phyloP scores from a whole-genome alignment of 2,329 filamentous ascomycete genomes.

The Madurella fahalii region DNA sequence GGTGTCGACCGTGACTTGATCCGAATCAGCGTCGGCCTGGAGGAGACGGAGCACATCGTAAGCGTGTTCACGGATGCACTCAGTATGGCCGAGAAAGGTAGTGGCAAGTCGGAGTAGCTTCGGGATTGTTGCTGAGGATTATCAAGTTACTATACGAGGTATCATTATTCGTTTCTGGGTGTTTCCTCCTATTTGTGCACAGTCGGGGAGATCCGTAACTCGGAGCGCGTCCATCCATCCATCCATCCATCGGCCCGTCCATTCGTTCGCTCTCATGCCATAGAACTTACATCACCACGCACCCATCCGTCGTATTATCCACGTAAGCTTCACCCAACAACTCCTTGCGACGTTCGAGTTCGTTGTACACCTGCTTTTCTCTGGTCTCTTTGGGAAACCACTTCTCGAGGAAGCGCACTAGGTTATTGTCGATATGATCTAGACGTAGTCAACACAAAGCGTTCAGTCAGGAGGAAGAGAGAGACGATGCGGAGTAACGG shows the following conservation, averaged over 20 bases:
- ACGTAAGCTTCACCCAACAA: conserved; percentile 65
- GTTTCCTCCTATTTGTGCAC: too few relatives aligned
- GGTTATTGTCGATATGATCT: conserved; percentile 66
- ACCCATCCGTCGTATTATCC: conserved; percentile 43
- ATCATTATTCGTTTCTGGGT: too few relatives aligned
- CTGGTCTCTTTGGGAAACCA: conserved; percentile 72
- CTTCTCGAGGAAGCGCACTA: conserved; percentile 65
- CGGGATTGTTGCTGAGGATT: background rate
- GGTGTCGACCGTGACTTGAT: conserved; percentile 79
- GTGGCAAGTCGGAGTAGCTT: background rate
- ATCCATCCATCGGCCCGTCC: too few relatives aligned
- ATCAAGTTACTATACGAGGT: too few relatives aligned
- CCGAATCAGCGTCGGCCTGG: conserved; percentile 83
- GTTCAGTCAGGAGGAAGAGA: background rate
- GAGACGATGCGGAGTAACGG: background rate
- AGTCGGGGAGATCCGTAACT: too few relatives aligned
- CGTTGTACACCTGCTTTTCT: conserved; percentile 61
- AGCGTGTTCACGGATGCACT: conserved; percentile 66
- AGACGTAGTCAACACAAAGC: background rate
- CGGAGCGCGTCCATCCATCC: too few relatives aligned
- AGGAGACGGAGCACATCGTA: conserved; percentile 66
- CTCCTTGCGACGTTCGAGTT: conserved; percentile 69
- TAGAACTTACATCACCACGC: conserved; percentile 52
- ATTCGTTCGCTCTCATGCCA: too few relatives aligned
- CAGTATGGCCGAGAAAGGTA: conserved; percentile 45